These are phyloP conservation scores for Sisymbrium altissimum DNA, from an alignment of 345 rosid genomes.

Conservation along the genomic window DNA sequence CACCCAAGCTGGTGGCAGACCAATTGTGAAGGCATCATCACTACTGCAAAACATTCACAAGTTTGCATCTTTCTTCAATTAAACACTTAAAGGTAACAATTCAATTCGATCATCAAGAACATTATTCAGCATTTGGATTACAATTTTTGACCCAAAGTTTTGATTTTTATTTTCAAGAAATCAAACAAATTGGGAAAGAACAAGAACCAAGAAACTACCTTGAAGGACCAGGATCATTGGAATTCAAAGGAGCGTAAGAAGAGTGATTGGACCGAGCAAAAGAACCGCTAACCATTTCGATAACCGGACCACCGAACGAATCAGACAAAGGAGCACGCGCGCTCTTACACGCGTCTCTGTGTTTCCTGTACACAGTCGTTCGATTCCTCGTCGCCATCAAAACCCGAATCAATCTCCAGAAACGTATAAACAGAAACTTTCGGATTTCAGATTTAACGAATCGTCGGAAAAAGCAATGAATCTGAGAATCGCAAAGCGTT, in stretches of 20 bases:
- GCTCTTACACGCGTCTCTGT: slow-evolving; percentile 64
- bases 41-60: slow-evolving; percentile 44
- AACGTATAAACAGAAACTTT: not conserved
- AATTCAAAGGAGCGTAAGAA: slow-evolving; percentile 52
- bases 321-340: slow-evolving; percentile 55
- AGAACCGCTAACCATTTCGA: slow-evolving; percentile 57
- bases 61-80: not conserved
- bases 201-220: slow-evolving; percentile 10
- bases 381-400: slow-evolving; percentile 60
- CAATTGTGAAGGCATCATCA: slow-evolving; percentile 67
- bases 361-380: slow-evolving; percentile 45
- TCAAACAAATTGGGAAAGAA: not conserved
- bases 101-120: not conserved
- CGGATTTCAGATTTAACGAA: not conserved
- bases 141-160: not conserved
- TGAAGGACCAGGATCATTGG: slow-evolving; percentile 52
- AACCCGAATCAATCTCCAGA: not conserved
- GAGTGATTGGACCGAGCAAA: slow-evolving; percentile 44
- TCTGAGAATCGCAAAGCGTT: not conserved
- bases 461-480: not conserved
- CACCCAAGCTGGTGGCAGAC: slow-evolving; percentile 92
- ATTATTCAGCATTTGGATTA: too few species aligned
- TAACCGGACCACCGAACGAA: slow-evolving; percentile 52
- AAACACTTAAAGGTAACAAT: not conserved
- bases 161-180: not conserved